Evolutionary conservation across 352 stramenopile genomes (phyloP).

Genomic region (Pythium grandisporangium): DNA sequence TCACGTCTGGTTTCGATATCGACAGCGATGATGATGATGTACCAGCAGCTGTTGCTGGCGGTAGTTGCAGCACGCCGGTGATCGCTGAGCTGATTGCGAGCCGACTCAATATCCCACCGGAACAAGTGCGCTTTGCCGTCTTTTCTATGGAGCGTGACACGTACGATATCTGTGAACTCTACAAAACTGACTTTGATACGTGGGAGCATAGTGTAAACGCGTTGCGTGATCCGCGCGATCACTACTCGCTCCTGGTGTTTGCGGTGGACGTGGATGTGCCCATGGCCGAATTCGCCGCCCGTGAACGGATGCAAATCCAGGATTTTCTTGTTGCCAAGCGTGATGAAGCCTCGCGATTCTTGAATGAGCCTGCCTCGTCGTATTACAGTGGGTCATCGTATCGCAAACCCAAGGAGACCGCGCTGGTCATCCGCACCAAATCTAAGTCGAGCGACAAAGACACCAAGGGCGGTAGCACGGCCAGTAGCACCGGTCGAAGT

Average conservation of each 20-base stretch:
- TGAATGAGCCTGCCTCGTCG: constrained; percentile 30
- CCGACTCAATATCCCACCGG: constrained; percentile 32
- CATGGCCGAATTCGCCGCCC: constrained; percentile 23
- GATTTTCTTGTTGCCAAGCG: constrained; percentile 48
- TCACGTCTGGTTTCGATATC: too few relatives aligned
- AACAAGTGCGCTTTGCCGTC: constrained; percentile 44
- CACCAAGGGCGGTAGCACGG: constrained; percentile 35
- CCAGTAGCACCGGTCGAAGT: constrained; percentile 39
- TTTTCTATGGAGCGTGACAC: constrained; percentile 55
- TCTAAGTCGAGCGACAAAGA: constrained; percentile 39
- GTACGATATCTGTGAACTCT: constrained; percentile 68
- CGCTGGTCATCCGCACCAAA: constrained; percentile 71
- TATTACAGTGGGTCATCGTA: constrained; percentile 40
- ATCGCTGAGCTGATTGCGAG: constrained; percentile 11
- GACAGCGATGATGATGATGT: constrained; percentile 13
- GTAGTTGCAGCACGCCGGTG: too few relatives aligned
- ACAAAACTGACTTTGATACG: constrained; percentile 17
- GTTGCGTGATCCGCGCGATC: constrained; percentile 14
- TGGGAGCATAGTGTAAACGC: constrained; percentile 12
- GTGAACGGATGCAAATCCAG: constrained; percentile 45
- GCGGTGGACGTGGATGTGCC: constrained; percentile 38
- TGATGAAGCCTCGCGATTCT: constrained; percentile 45
- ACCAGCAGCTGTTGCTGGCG: too few relatives aligned
- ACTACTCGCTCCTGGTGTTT: constrained; percentile 67
- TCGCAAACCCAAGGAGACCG: constrained; percentile 66